A percentile compares a stretch with the other conserved stretches of the same genome.
Evolutionary conservation across 495 filamentous ascomycete species (phyloP).

Genomic region (Aspergillus nidulans): DNA sequence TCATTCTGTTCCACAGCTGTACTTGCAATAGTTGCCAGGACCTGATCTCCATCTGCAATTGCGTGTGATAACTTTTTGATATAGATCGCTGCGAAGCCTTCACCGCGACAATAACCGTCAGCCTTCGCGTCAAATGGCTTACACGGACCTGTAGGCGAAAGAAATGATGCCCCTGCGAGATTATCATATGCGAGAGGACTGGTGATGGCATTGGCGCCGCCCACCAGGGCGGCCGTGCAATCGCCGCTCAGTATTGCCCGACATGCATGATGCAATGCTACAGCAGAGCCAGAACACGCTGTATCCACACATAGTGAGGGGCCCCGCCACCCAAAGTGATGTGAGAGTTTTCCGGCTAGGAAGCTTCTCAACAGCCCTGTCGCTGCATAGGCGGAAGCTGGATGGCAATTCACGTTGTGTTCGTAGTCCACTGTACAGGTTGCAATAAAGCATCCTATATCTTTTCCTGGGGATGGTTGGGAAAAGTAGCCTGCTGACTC

Average conservation of each 20-base stretch:
- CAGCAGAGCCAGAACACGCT: constrained; percentile 42
- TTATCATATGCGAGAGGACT: constrained; percentile 33
- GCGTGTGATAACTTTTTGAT: constrained; percentile 64
- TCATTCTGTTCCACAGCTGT: constrained; percentile 64
- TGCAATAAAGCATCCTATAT: constrained; percentile 38
- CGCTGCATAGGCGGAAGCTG: constrained; percentile 34
- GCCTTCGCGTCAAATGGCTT: constrained; percentile 69
- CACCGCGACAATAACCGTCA: constrained; percentile 71
- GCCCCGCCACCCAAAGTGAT: constrained; percentile 50
- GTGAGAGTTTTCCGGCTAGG: constrained; percentile 32
- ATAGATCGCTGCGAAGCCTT: constrained; percentile 60
- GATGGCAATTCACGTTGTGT: constrained; percentile 33
- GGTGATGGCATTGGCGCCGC: constrained; percentile 41
- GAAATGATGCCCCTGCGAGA: constrained; percentile 32
- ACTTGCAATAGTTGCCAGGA: constrained; percentile 59
- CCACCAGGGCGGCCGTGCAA: constrained; percentile 35
- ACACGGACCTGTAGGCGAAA: constrained; percentile 46
- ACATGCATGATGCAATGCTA: constrained; percentile 40
- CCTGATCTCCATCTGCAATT: constrained; percentile 54
- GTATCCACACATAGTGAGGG: constrained; percentile 43
- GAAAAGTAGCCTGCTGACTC: constrained; percentile 43
- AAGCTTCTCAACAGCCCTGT: constrained; percentile 34
- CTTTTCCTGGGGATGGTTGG: neutral
- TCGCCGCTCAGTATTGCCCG: constrained; percentile 34
- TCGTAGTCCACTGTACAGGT: constrained; percentile 31